phyloP scores from a whole-genome alignment of 768 basidiomycete species.

The Russula sp. region DNA sequence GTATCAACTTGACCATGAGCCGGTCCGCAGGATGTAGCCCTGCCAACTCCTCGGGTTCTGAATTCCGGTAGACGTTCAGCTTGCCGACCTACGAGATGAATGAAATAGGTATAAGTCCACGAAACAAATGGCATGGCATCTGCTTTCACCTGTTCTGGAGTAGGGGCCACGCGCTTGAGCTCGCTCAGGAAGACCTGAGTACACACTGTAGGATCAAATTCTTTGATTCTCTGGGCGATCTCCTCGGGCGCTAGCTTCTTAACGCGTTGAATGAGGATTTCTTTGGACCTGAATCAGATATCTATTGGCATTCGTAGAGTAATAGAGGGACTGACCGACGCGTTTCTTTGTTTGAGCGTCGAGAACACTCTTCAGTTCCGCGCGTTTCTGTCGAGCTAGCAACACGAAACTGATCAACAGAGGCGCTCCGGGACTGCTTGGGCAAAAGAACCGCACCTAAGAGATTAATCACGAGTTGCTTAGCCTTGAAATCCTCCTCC shows the following conservation, averaged over 20 bases:
- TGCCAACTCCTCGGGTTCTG: slow-evolving; percentile 80
- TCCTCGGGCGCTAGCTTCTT: slow-evolving; percentile 82
- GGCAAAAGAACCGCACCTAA: slow-evolving; percentile 50
- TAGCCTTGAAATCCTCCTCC: slow-evolving; percentile 97
- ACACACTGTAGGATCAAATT: slow-evolving; percentile 84
- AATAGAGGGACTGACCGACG: slow-evolving; percentile 58
- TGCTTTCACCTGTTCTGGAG: slow-evolving; percentile 72
- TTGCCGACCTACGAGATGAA: slow-evolving; percentile 62
- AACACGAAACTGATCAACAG: slow-evolving; percentile 5
- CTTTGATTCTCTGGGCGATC: slow-evolving; percentile 74
- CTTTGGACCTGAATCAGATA: slow-evolving; percentile 35
- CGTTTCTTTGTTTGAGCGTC: slow-evolving; percentile 89
- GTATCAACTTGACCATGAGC: slow-evolving; percentile 94
- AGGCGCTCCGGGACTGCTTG: not conserved
- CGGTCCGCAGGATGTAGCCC: slow-evolving; percentile 92
- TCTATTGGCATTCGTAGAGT: not conserved
- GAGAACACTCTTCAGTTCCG: slow-evolving; percentile 87
- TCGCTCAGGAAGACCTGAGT: slow-evolving; percentile 87
- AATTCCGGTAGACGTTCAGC: slow-evolving; percentile 81
- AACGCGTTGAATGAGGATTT: slow-evolving; percentile 88
- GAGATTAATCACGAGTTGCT: slow-evolving; percentile 85
- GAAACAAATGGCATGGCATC: not conserved
- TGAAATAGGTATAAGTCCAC: not conserved
- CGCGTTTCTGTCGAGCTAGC: slow-evolving; percentile 73
- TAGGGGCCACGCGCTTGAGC: slow-evolving; percentile 80